These are phyloP conservation scores for Candida andamanensis DNA, from an alignment of 805 yeast genomes.

Conservation along the genomic window DNA sequence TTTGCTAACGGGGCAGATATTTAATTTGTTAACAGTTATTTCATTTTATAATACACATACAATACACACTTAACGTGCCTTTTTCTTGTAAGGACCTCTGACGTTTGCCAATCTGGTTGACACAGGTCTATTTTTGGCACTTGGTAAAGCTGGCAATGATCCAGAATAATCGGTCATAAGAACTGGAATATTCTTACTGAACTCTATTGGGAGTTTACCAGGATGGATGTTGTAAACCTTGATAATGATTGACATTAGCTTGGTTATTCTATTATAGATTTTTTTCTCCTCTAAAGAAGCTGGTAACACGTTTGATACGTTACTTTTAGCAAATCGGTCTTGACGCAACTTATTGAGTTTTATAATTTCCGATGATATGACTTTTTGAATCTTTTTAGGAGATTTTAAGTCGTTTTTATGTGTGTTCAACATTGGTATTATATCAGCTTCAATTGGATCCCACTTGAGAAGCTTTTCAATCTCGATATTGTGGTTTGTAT, in stretches of 20 bases:
- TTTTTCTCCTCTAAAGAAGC: slow-evolving; percentile 24
- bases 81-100: slow-evolving; percentile 36
- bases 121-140: slow-evolving; percentile 17
- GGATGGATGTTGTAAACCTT: slow-evolving; percentile 23
- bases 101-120: slow-evolving; percentile 30
- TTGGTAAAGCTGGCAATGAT: slow-evolving; percentile 59
- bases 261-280: slow-evolving; percentile 26
- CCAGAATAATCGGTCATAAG: slow-evolving; percentile 73
- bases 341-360: slow-evolving; percentile 37
- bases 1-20: slow-evolving; percentile 39
- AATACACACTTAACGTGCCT: slow-evolving; percentile 13
- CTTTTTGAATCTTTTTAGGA: slow-evolving; percentile 26
- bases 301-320: slow-evolving; percentile 17
- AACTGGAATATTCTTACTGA: slow-evolving; percentile 54
- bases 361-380: slow-evolving; percentile 28
- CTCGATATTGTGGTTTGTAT: slow-evolving; percentile 7
- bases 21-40: slow-evolving; percentile 12
- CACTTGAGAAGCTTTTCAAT: slow-evolving; percentile 25
- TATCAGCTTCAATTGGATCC: slow-evolving; percentile 28
- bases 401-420: slow-evolving; percentile 20
- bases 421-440: slow-evolving; percentile 20
- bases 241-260: slow-evolving; percentile 28
- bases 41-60: slow-evolving; percentile 1
- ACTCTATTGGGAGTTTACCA: slow-evolving; percentile 20
- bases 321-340: slow-evolving; percentile 29